Evolutionary conservation across 805 yeast genomes (phyloP).

Genomic region (Torulaspora indica): DNA sequence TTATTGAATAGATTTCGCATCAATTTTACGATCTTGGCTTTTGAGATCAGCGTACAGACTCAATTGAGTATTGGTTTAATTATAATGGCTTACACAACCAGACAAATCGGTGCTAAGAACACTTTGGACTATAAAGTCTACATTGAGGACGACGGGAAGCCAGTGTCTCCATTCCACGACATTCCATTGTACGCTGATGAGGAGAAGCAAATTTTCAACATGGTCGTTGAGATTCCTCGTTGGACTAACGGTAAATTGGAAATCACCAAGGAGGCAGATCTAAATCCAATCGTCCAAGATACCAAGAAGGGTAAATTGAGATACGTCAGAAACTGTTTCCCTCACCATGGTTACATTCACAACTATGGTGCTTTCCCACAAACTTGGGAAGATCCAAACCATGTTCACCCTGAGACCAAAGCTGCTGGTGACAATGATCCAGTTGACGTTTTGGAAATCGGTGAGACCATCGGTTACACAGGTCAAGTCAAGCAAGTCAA

Average conservation of each 20-base stretch:
- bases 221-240: constrained; percentile 96
- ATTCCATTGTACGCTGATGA: constrained; percentile 90
- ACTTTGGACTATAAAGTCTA: constrained; percentile 88
- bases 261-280: constrained; percentile 73
- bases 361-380: constrained; percentile 99
- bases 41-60: neutral
- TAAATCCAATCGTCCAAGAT: constrained; percentile 96
- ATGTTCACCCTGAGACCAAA: constrained; percentile 59
- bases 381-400: constrained; percentile 76
- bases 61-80: constrained; percentile 1
- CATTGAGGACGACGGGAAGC: constrained; percentile 90
- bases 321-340: constrained; percentile 96
- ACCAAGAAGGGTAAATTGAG: constrained; percentile 95
- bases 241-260: constrained; percentile 98
- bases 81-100: constrained; percentile 72
- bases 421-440: constrained; percentile 83
- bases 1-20: neutral
- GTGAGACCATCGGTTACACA: constrained; percentile 56
- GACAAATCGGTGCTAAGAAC: constrained; percentile 94
- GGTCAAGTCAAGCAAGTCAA: constrained; percentile 85
- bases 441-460: constrained; percentile 79
- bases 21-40: neutral
- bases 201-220: constrained; percentile 79
- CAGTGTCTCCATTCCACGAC: constrained; percentile 93
- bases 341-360: constrained; percentile 97